phyloP scores from a whole-genome alignment of 176 grass and related monocot genomes.

The Rhipidocladum racemiflorum region DNA sequence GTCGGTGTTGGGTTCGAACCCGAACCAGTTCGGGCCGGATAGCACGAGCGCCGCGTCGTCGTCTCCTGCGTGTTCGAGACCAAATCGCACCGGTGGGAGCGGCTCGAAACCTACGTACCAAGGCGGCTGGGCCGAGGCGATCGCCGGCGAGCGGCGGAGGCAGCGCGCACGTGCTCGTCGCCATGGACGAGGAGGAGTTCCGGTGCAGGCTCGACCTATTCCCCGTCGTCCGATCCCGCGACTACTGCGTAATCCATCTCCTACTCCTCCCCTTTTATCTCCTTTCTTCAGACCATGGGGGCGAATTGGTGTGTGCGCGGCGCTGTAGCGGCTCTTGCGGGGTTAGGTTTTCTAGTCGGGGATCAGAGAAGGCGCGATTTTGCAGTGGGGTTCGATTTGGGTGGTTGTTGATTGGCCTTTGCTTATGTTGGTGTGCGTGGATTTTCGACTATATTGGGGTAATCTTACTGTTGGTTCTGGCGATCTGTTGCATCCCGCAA shows the following conservation, averaged over 20 bases:
- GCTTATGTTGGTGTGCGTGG: not conserved
- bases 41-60: not conserved
- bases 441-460: conserved; percentile 1
- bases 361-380: not conserved
- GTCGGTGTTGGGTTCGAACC: too few relatives aligned
- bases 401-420: not conserved
- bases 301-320: not conserved
- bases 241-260: conserved; percentile 74
- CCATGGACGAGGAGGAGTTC: conserved; percentile 95
- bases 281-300: not conserved
- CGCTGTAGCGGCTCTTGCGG: not conserved
- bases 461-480: not conserved
- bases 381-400: not conserved
- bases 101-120: not conserved
- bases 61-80: not conserved
- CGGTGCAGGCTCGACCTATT: conserved; percentile 72
- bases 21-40: not conserved
- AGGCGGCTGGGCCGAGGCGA: not conserved
- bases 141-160: not conserved
- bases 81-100: conserved; percentile 6
- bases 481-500: not conserved
- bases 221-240: conserved; percentile 69
- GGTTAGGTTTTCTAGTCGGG: not conserved
- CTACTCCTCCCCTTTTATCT: not conserved
- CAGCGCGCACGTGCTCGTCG: not conserved